Conservation (phyloP, 2,329 filamentous ascomycete genomes). For the Xylaria hypoxylon region DNA sequence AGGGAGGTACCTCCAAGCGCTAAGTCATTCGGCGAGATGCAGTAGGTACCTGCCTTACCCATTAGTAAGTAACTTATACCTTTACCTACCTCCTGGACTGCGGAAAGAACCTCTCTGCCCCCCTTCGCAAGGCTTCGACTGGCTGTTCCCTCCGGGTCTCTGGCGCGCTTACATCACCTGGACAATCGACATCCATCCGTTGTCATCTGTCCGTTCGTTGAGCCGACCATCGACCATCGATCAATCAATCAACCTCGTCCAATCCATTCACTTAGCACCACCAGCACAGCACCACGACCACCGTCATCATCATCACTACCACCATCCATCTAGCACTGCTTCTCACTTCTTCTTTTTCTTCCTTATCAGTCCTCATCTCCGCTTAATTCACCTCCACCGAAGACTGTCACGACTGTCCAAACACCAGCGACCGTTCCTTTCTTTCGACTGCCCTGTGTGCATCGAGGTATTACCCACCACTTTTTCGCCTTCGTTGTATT, state of each 20-base stretch:
- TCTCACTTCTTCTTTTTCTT: conserved; percentile 13
- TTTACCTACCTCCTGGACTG: neutral
- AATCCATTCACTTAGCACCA: conserved; percentile 25
- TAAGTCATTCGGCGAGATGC: neutral
- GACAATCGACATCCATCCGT: conserved; percentile 36
- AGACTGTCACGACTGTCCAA: conserved; percentile 8
- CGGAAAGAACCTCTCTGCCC: neutral
- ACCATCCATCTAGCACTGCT: conserved; percentile 30
- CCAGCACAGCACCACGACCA: conserved; percentile 22
- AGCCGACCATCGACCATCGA: conserved; percentile 10
- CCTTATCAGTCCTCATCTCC: conserved; percentile 26
- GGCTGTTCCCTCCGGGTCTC: conserved; percentile 12
- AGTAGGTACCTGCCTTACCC: too few relatives aligned
- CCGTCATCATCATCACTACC: conserved; percentile 26
- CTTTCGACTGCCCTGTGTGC: conserved; percentile 5
- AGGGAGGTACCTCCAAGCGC: neutral
- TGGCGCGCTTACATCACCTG: conserved; percentile 34
- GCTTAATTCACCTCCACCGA: conserved; percentile 15
- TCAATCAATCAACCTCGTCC: conserved; percentile 7
- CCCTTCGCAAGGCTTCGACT: conserved; percentile 19
- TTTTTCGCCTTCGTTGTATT: conserved; percentile 40
- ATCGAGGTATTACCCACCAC: conserved; percentile 25
- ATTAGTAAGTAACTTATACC: conserved; percentile 3
- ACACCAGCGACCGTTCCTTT: conserved; percentile 11
- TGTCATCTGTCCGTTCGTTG: conserved; percentile 30